Evolutionary conservation across 805 yeast species (phyloP), one percentile per base, ranked within the genome.

Genomic region (Candida caryicola): DNA sequence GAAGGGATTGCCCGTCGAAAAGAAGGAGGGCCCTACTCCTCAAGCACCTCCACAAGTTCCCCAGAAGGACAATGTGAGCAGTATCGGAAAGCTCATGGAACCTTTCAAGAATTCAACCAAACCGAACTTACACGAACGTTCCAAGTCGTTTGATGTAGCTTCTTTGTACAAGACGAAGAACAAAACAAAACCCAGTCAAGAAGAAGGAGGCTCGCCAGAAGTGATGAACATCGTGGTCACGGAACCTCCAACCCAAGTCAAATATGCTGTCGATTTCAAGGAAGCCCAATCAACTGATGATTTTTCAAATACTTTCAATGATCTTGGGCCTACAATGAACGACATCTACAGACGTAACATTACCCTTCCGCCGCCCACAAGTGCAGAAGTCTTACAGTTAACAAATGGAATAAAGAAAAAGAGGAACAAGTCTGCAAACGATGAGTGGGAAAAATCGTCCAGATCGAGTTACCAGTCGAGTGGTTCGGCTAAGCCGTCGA

Each of bases 261-360:
- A 51, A 14, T 69, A 69, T 48, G 64, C 58, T 1, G 66, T 69
- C 17, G 74, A 69, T 41, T 69, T 69, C 53, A 64, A 60, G 33
- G 69, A 60, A 17, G 52, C 56, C n/a, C 9, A 21, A 7, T 7
- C 7, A 7, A 17, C 10, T 26, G 16, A 31, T 9, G 17, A 19
- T 10, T 29, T 15, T 13, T 31, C 31, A n/a, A 31, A 27, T 8
- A 14, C 37, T 1, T 45, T 39, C 31, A 21, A 18, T 15, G 34
- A 34, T 8, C 32, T 14, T 10, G 35, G 38, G 9, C 47, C 47
- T 2, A 39, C 49, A 1, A 32, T 42, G 27, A 23, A 40, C 15
- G 51, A 47, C 17, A 42, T 46, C 14, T 28, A 35, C 31, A 31
- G 34, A 28, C 37, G 35, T 17, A 40, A 23, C 15, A 17, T 17